Conservation (phyloP, 768 basidiomycete species). For the Boletus sp. region DNA sequence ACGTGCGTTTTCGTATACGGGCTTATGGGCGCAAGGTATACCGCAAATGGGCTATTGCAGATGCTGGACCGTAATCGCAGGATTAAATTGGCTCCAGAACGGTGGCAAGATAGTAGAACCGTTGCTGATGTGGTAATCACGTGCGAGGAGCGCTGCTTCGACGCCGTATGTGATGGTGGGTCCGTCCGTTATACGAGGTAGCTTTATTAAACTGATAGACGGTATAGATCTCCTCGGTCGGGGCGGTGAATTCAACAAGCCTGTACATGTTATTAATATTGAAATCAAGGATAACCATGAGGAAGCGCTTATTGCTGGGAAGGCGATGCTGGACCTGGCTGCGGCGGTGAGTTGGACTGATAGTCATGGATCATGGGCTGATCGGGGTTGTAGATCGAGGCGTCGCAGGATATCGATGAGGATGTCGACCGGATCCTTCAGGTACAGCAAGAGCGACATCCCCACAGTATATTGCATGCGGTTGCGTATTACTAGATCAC, state of each 20-base stretch:
- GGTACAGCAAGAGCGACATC: constrained; percentile 83
- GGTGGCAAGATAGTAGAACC: constrained; percentile 90
- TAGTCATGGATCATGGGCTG: constrained; percentile 7
- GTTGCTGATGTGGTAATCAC: constrained; percentile 98
- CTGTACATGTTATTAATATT: constrained; percentile 95
- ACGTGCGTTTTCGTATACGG: constrained; percentile 2
- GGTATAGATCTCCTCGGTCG: constrained; percentile 73
- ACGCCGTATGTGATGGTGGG: constrained; percentile 96
- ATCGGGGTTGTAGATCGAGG: constrained; percentile 68
- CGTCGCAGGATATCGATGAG: constrained; percentile 82
- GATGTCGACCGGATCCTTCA: constrained; percentile 87
- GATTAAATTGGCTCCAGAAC: constrained; percentile 90
- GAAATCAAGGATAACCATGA: constrained; percentile 99
- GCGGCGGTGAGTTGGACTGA: constrained; percentile 62
- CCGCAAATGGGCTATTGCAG: constrained; percentile 87
- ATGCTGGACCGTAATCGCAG: constrained; percentile 96
- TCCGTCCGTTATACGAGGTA: constrained; percentile 12
- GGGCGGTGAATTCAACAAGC: constrained; percentile 90
- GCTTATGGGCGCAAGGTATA: constrained; percentile 58
- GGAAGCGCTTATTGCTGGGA: constrained; percentile 94
- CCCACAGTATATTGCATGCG: constrained; percentile 87
- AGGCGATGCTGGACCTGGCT: constrained; percentile 90
- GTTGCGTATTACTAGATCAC: constrained; percentile 79
- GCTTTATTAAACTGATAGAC: constrained; percentile 12
- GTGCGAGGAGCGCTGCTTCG: constrained; percentile 98